Evolutionary conservation across 169 alveolate genomes (phyloP), one percentile per base, ranked within the genome.

Genomic region (Toxoplasma gondii): DNA sequence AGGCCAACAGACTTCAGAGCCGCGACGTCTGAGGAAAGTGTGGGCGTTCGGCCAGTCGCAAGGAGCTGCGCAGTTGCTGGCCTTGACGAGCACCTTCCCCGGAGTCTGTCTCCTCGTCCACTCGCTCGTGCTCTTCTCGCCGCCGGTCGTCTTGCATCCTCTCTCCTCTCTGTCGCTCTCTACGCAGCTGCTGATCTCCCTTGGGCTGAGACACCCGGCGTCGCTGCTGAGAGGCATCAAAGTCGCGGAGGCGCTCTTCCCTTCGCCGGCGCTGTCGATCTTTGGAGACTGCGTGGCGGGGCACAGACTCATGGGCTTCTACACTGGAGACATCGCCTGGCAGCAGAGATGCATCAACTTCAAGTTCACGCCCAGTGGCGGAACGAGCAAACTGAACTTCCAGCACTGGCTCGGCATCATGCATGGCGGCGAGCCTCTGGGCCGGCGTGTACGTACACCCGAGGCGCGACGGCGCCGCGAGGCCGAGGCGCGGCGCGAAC

Each of bases 1-100:
- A 27, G 64, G 49, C 91, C 84, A 9, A 16, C 44, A 70, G 39
- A 19, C 27, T 19, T 12, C 27, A 19, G 83, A 70, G 39, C 86
- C 86, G 2, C 44, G 45, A 2, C 34, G 54, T 2, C n/a, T 43
- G 90, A 29, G 64, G 36, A 16, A 41, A 4, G 41, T 82, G n/a
- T 36, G 58, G 82, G 92, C 91, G 34, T 38, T 93, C 53, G 95
- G 95, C 36, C 95, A 93, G 95, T 93, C 95, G 24, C 95, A 93
- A 41, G 95, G 95, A 16, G 95, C 95, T 12, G 95, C 95, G 43
- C 95, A 93, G 90, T 81, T 93, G 93, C 41, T 93, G 83, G 91
- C 88, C 22, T 49, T 84, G 22, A 38, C 84, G n/a, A 67, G 93
- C 10, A 31, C 82, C 34, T 84, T 38, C 49, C 93, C 95, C 24